Evolutionary conservation across 2,329 filamentous ascomycete genomes (phyloP).

Genomic region (Microsporum ferrugineum): DNA sequence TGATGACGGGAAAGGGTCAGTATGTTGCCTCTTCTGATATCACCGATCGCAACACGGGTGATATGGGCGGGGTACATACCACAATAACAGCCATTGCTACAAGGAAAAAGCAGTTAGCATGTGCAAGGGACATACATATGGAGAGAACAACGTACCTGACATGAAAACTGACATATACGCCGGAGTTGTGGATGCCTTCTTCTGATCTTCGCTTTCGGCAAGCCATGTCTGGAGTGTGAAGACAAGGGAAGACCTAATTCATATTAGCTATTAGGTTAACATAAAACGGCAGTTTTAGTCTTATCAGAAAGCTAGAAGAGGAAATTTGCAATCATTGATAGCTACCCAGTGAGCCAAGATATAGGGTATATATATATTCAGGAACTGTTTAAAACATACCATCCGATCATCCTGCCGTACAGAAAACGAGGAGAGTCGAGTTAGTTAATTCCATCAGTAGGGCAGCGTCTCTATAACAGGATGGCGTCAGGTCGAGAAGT

Average conservation of each 20-base stretch:
- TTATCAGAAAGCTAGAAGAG: not conserved
- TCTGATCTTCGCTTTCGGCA: constrained; percentile 38
- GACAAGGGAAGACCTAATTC: constrained; percentile 36
- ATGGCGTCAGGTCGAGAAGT: not conserved
- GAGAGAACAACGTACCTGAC: constrained; percentile 49
- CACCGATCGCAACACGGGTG: not conserved
- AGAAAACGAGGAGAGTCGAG: not conserved
- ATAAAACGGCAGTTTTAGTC: not conserved
- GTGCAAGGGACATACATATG: not conserved
- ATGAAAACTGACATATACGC: constrained; percentile 66
- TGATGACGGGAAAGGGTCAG: constrained; percentile 13
- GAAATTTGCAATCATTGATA: not conserved
- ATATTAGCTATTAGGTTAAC: not conserved
- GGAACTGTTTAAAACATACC: constrained; percentile 31
- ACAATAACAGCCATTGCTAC: constrained; percentile 50
- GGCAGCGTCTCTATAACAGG: not conserved
- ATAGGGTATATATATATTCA: not conserved
- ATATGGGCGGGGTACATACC: constrained; percentile 26
- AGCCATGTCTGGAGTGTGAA: constrained; percentile 40
- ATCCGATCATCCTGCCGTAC: constrained; percentile 48
- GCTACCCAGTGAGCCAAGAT: not conserved
- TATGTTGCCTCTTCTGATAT: not conserved
- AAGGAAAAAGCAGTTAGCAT: not conserved
- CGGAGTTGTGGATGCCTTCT: constrained; percentile 56
- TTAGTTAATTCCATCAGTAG: not conserved